These are phyloP conservation scores for Boletus fagicola DNA, from an alignment of 768 basidiomycete species.

Conservation along the genomic window DNA sequence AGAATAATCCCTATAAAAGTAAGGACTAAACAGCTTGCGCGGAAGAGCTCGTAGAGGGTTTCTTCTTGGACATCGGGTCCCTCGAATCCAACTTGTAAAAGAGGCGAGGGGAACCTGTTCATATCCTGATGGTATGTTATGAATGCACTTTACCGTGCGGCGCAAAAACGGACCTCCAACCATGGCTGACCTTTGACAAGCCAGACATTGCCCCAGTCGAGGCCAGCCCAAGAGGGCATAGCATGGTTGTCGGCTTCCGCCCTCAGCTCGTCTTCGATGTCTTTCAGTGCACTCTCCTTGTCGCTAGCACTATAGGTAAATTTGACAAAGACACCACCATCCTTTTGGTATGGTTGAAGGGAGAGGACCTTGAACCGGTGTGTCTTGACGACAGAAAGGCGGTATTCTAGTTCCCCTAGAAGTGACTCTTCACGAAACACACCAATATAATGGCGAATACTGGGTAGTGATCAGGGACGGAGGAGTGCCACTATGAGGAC, in stretches of 20 bases:
- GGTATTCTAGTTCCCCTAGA: constrained; percentile 43
- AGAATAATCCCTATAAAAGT: neutral
- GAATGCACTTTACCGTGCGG: neutral
- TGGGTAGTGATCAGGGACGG: constrained; percentile 28
- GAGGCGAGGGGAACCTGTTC: constrained; percentile 70
- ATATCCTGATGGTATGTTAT: constrained; percentile 60
- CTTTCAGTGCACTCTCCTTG: constrained; percentile 39
- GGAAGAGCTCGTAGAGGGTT: constrained; percentile 68
- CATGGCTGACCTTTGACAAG: constrained; percentile 77
- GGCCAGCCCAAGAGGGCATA: constrained; percentile 61
- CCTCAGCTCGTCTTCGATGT: constrained; percentile 50
- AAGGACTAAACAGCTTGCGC: constrained; percentile 47
- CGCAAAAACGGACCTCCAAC: constrained; percentile 57
- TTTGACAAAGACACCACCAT: constrained; percentile 82
- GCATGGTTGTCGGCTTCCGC: constrained; percentile 46
- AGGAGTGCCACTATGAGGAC: neutral
- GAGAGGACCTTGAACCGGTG: constrained; percentile 62
- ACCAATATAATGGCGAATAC: constrained; percentile 65
- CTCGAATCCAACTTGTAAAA: constrained; percentile 79
- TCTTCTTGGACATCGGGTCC: constrained; percentile 87
- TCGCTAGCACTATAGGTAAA: constrained; percentile 55
- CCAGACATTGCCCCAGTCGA: constrained; percentile 57
- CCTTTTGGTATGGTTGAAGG: constrained; percentile 67
- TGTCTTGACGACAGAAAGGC: constrained; percentile 51
- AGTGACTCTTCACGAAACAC: constrained; percentile 58